Base-by-base conservation (phyloP, 148 eudicot genomes). In the Amaranthus cruentus region DNA sequence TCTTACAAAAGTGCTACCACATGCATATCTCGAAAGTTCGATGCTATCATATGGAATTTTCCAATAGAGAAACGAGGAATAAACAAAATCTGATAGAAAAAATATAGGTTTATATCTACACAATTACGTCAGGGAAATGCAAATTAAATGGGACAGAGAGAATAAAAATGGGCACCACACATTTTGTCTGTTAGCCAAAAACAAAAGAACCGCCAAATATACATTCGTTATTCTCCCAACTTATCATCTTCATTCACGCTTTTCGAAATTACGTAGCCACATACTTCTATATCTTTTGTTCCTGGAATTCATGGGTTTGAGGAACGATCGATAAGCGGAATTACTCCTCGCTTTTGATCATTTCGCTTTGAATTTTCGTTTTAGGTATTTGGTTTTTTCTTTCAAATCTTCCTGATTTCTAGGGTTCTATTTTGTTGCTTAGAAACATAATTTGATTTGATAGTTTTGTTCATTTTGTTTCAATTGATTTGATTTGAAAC, bases 241-340 rank as follows among this genome's bases (percentile, higher is more conserved):
- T 55, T 63, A 48, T 75, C 68, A 44, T 59, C 76, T 65, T 80
- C 38, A 28, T 28, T 28, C 79, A 58, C 75, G 63, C 72, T 7
- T n/a, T 71, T 61, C 76, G 14, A 75, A 52, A 76, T 54, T 52
- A 61, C 10, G 3, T 9, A 58, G 13, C 79, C 79, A 72, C 79
- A 64, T 53, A 64, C 50, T 14, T 42, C 6, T 14, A 38, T 21
- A 14, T 0, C n/a, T 6, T 53, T 10, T 28, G 38, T 28, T 28
- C 38, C 38, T 28, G 38, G 38, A 28, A 28, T 28, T 28, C 38
- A 28, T 28, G 38, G 49, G 9, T 64, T 42, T 3, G 4, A 13
- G 13, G 12, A 9, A 18, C 52, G 4, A 18, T 47, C 6, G 2
- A 62, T n/a, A 5, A 1, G n/a, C 43, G 46, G 47, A 55, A 38